Evolutionary conservation across 371 early-diverging fungal genomes (phyloP), one percentile per base, ranked within the genome.

Genomic region (Sporodiniella umbellata): DNA sequence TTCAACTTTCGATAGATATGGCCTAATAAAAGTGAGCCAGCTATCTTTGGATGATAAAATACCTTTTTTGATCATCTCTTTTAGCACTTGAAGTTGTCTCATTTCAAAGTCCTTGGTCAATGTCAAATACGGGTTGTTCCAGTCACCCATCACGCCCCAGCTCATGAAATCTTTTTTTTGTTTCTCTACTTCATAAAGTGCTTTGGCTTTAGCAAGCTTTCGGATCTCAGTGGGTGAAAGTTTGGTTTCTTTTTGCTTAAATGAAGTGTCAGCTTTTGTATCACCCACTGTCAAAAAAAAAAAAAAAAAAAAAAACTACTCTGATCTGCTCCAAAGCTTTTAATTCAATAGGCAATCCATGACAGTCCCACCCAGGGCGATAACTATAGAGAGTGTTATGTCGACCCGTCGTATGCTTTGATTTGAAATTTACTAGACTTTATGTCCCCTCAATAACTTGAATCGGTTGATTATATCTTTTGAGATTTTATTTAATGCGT

Each of bases 331-430:
- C 82, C 26, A 92, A 64, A 1, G 93, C 93, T 66, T 96, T 97
- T 42, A 93, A 80, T 66, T 98, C 98, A 48, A 98, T 96, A 8
- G 98, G 98, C 23, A 98, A 68, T 2, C 98, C 98, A 58, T 98
- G 98, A 54, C 94, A 94, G 72, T 98, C 98, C 88, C 94, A 98
- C 42, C 98, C 98, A 54, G 97, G 97, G 8, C 89, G 85, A 61
- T 93, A 87, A 52, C 87, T 86, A 52, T n/a, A 11, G 30, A n/a
- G 30, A 14, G 14, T n/a, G 4, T 12, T 12, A 37, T 37, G 2
- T 31, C 31, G 12, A n/a, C n/a, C n/a, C n/a, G n/a, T n/a, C 30
- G 10, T 30, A 21, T 46, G 21, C 21, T 5, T 53, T 18, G 26
- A 3, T 26, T 8, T 15, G 22, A 14, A 10, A 53, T 74, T 60